These are phyloP conservation scores for Mrakia gelida DNA, from an alignment of 768 basidiomycete species.

Conservation along the genomic window DNA sequence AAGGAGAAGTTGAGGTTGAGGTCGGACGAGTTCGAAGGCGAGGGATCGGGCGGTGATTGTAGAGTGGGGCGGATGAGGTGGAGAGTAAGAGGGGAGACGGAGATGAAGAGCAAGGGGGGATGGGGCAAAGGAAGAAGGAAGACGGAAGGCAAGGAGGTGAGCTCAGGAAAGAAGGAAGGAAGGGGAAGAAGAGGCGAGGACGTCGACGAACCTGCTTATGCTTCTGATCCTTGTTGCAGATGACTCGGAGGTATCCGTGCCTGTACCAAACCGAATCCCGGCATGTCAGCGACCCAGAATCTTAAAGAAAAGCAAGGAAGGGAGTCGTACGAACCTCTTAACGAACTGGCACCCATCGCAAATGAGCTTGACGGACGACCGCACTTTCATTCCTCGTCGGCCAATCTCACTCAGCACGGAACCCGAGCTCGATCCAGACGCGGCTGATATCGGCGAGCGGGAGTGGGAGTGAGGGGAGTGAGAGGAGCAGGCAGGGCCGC, in stretches of 20 bases:
- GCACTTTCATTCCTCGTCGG: constrained; percentile 80
- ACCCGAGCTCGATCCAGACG: not conserved
- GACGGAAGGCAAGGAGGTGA: not conserved
- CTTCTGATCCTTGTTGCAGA: constrained; percentile 90
- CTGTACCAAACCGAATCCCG: constrained; percentile 41
- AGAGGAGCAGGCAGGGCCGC: not conserved
- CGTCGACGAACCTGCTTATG: constrained; percentile 80
- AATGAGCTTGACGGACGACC: constrained; percentile 87
- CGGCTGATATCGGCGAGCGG: too few relatives aligned
- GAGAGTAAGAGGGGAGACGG: not conserved
- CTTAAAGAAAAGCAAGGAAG: not conserved
- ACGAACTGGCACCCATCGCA: constrained; percentile 92
- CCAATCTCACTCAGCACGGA: not conserved
- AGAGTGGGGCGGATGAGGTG: not conserved
- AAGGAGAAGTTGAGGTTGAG: too few relatives aligned
- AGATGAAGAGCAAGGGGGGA: not conserved
- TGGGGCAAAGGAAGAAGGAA: not conserved
- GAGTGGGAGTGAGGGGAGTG: not conserved
- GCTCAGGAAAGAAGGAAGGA: not conserved
- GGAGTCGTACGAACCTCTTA: constrained; percentile 46
- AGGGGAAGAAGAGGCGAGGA: not conserved
- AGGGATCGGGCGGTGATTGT: too few relatives aligned
- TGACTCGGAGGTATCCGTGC: constrained; percentile 85
- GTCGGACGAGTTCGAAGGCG: too few relatives aligned
- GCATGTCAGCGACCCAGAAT: not conserved